These are phyloP conservation scores for Fusarium equiseti DNA, from an alignment of 2,329 filamentous ascomycete genomes.

Conservation along the genomic window DNA sequence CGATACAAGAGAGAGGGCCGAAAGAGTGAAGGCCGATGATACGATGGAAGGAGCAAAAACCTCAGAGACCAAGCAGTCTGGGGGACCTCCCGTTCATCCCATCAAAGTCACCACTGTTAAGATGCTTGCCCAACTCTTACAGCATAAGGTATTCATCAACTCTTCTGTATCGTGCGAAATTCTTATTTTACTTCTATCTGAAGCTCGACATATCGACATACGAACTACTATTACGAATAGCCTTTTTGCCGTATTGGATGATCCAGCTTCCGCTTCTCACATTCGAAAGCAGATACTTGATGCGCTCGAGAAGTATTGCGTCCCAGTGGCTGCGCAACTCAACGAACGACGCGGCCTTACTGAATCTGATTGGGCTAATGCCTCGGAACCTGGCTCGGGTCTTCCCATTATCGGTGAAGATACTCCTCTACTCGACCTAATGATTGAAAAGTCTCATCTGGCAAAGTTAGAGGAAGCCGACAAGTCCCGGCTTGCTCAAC, in stretches of 20 bases:
- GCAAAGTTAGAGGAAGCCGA: slow-evolving; percentile 2
- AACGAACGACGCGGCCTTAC: slow-evolving; percentile 47
- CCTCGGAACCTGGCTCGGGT: background rate
- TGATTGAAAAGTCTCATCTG: slow-evolving; percentile 1
- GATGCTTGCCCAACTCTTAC: slow-evolving; percentile 53
- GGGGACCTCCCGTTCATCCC: slow-evolving; percentile 16
- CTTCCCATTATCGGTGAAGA: slow-evolving; percentile 29
- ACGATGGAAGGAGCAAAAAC: background rate
- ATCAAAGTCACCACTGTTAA: slow-evolving; percentile 55
- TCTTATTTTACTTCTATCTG: slow-evolving; percentile 47
- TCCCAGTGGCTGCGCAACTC: slow-evolving; percentile 49
- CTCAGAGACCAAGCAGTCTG: background rate
- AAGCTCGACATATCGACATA: slow-evolving; percentile 51
- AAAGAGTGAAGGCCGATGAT: background rate
- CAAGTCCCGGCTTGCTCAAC: slow-evolving; percentile 30
- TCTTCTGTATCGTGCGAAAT: slow-evolving; percentile 45
- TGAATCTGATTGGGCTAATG: slow-evolving; percentile 48
- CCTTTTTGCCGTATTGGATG: slow-evolving; percentile 44
- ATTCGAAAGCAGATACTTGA: slow-evolving; percentile 44
- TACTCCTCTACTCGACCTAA: slow-evolving; percentile 11
- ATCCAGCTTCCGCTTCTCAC: slow-evolving; percentile 16
- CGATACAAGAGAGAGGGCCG: slow-evolving; percentile 5
- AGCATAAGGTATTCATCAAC: slow-evolving; percentile 47
- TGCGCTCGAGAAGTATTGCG: slow-evolving; percentile 42
- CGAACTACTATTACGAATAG: slow-evolving; percentile 48